phyloP scores from a whole-genome alignment of 2,329 filamentous ascomycete genomes.

The Botrytis byssoidea region DNA sequence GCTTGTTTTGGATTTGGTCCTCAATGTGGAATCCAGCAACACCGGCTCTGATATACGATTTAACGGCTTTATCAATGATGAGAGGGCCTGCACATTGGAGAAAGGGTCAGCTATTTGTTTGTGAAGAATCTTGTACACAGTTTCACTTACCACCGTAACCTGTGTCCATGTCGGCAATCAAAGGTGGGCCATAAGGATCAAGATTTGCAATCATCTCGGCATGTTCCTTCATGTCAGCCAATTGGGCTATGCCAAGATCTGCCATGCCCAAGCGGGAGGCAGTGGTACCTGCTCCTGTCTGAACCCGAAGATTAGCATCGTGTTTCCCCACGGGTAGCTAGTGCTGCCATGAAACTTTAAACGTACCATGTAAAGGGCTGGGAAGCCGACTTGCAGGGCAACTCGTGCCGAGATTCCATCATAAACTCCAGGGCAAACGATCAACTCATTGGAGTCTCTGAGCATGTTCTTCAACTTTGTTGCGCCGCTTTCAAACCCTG shows the following conservation, averaged over 20 bases:
- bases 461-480: conserved; percentile 23
- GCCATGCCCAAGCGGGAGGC: conserved; percentile 49
- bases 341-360: background rate
- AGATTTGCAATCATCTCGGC: conserved; percentile 54
- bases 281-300: conserved; percentile 47
- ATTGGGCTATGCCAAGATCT: conserved; percentile 50
- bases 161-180: conserved; percentile 55
- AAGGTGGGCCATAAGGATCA: conserved; percentile 46
- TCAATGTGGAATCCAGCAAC: conserved; percentile 61
- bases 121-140: background rate
- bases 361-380: conserved; percentile 65
- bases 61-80: conserved; percentile 53
- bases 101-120: conserved; percentile 6
- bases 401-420: conserved; percentile 67
- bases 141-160: conserved; percentile 41
- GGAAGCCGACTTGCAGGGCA: conserved; percentile 59
- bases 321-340: background rate
- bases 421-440: conserved; percentile 58
- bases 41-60: conserved; percentile 53
- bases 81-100: conserved; percentile 17
- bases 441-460: conserved; percentile 15
- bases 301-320: background rate
- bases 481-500: conserved; percentile 6
- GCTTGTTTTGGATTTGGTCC: conserved; percentile 61
- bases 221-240: conserved; percentile 53